Evolutionary conservation across 805 yeast species (phyloP), one percentile per base, ranked within the genome.

Genomic region (Nakazawaea anatomiae): DNA sequence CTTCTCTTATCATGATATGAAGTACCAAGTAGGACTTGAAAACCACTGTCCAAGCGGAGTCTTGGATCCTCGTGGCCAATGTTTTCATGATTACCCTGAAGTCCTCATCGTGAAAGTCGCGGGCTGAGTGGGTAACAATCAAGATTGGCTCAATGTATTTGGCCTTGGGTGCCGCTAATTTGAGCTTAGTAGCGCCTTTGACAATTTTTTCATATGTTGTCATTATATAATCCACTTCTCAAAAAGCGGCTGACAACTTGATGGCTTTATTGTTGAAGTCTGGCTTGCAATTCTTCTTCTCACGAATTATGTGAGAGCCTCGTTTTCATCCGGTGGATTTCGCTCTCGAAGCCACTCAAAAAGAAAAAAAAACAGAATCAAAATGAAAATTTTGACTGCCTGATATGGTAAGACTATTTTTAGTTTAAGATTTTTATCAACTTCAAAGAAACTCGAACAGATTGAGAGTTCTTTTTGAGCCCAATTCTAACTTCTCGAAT

Each of bases 131-230:
- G 1, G 90, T 85, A 31, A 86, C 75, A 74, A 82, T 76, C 34
- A 94, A 74, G 48, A 94, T 89, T 1, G 98, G 98, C 70, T 92
- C 98, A 48, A 94, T 82, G 64, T 94, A 94, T 66, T 94, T 94
- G 39, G 95, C 86, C 69, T 94, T 94, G 6, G 99, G 99, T n/a
- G 98, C 96, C 9, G 98, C 98, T 70, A 89, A 79, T 58, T 83
- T 83, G 35, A 82, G 75, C 65, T 83, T 83, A 12, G 89, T 83
- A 48, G 89, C 89, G 44, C 89, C 85, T 75, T 87, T 87, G 56
- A 87, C 94, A 53, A 85, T 73, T 68, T 86, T 87, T 55, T 83
- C 85, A 62, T 82, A 83, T 1, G 87, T 80, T 2, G 85, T 79
- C 87, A 81, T 80, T 6, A 9, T 38, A 34, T 34, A 9, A 34